Evolutionary conservation across 2,329 filamentous ascomycete genomes (phyloP).

Genomic region (Paradendryphiella salina): DNA sequence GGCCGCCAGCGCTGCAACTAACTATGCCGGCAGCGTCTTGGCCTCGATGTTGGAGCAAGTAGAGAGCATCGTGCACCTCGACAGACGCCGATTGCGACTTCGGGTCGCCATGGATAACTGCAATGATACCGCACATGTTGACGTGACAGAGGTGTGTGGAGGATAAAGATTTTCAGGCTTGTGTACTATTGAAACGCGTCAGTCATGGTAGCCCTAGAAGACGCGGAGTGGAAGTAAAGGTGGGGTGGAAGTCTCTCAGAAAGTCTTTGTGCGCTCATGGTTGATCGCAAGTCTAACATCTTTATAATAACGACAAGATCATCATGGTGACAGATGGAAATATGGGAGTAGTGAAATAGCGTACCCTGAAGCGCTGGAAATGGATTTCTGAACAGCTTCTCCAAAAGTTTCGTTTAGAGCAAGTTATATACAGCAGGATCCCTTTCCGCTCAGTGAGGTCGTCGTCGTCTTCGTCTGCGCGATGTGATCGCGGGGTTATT

Average conservation of each 20-base stretch:
- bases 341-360: slow-evolving; percentile 5
- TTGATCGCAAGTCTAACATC: slow-evolving; percentile 49
- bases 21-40: slow-evolving; percentile 90
- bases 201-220: slow-evolving; percentile 23
- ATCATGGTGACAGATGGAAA: slow-evolving; percentile 32
- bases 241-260: slow-evolving; percentile 32
- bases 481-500: slow-evolving; percentile 13
- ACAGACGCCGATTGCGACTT: slow-evolving; percentile 47
- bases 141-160: slow-evolving; percentile 1
- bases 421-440: slow-evolving; percentile 7
- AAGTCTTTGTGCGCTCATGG: slow-evolving; percentile 45
- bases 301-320: slow-evolving; percentile 43
- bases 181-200: slow-evolving; percentile 22
- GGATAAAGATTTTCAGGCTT: not conserved
- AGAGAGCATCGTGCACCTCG: slow-evolving; percentile 51
- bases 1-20: slow-evolving; percentile 71
- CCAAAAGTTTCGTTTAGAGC: slow-evolving; percentile 13
- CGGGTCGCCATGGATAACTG: slow-evolving; percentile 52
- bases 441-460: slow-evolving; percentile 11
- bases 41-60: slow-evolving; percentile 61
- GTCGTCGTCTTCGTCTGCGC: slow-evolving; percentile 11
- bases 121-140: slow-evolving; percentile 58
- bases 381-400: slow-evolving; percentile 7
- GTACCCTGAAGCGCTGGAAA: slow-evolving; percentile 16
- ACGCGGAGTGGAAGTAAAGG: slow-evolving; percentile 22